Evolutionary conservation across 176 grass and related monocot genomes (phyloP).

Genomic region (Oryza brachyantha): DNA sequence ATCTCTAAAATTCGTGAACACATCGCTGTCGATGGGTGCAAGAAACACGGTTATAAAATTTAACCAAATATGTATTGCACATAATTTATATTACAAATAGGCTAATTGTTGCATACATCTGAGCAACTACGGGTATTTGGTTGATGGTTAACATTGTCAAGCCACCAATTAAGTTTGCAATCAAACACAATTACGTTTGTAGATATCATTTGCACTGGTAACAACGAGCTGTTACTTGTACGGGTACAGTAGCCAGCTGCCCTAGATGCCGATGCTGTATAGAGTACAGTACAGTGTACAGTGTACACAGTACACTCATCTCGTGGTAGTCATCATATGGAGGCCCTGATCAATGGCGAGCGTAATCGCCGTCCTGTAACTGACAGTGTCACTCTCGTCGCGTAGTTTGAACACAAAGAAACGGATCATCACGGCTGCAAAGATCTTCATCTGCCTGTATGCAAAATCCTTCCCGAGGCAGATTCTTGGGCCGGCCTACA

Average conservation of each 20-base stretch:
- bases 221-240: background rate
- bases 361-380: constrained; percentile 36
- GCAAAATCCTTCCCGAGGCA: constrained; percentile 70
- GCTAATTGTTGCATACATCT: too few relatives aligned
- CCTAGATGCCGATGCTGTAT: too few relatives aligned
- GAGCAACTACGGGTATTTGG: too few relatives aligned
- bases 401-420: constrained; percentile 45
- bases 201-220: background rate
- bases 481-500: constrained; percentile 59
- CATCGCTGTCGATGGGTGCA: too few relatives aligned
- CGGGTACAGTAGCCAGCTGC: background rate
- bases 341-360: constrained; percentile 48
- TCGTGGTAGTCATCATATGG: constrained; percentile 37
- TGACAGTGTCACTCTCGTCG: constrained; percentile 24
- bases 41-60: too few relatives aligned
- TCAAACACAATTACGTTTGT: background rate
- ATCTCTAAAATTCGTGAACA: too few relatives aligned
- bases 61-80: too few relatives aligned
- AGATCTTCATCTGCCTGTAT: constrained; percentile 68
- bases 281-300: too few relatives aligned
- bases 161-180: background rate
- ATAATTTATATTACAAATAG: too few relatives aligned
- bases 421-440: constrained; percentile 45
- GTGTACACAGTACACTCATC: background rate
- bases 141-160: too few relatives aligned